A percentile compares a stretch with the other conserved stretches of the same genome.
Conservation (phyloP, 306 rosid species). For the Ceratonia siliqua region DNA sequence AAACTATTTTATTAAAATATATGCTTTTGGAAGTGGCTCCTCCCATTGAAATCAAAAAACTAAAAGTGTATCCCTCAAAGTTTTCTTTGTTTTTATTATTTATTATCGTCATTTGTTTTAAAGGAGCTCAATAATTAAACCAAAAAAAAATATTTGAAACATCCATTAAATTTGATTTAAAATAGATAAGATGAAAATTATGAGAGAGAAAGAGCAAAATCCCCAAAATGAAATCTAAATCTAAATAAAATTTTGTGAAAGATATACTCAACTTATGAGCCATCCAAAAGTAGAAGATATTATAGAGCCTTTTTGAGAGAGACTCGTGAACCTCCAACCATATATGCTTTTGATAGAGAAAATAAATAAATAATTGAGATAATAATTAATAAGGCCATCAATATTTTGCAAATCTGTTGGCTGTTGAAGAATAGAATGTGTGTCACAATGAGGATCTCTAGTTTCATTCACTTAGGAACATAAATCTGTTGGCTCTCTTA, state of each 20-base stretch:
- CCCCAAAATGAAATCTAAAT: background rate
- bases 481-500: constrained; percentile 47
- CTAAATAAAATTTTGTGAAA: background rate
- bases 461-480: constrained; percentile 32
- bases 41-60: too few species aligned
- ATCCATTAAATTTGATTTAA: too few species aligned
- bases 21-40: too few species aligned
- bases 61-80: too few species aligned
- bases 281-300: constrained; percentile 27
- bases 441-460: constrained; percentile 33
- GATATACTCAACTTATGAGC: too few species aligned
- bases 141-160: too few species aligned
- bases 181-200: too few species aligned
- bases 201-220: background rate
- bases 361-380: constrained; percentile 9
- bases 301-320: constrained; percentile 30
- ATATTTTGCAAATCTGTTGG: constrained; percentile 40
- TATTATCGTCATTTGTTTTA: too few species aligned
- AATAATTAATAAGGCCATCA: constrained; percentile 19
- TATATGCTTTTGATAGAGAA: constrained; percentile 24
- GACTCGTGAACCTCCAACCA: constrained; percentile 48
- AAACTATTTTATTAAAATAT: too few species aligned
- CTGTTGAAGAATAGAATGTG: constrained; percentile 26
- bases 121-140: too few species aligned
- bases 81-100: too few species aligned